phyloP scores from a whole-genome alignment of 805 yeast genomes.

The Nematodospora valgi region DNA sequence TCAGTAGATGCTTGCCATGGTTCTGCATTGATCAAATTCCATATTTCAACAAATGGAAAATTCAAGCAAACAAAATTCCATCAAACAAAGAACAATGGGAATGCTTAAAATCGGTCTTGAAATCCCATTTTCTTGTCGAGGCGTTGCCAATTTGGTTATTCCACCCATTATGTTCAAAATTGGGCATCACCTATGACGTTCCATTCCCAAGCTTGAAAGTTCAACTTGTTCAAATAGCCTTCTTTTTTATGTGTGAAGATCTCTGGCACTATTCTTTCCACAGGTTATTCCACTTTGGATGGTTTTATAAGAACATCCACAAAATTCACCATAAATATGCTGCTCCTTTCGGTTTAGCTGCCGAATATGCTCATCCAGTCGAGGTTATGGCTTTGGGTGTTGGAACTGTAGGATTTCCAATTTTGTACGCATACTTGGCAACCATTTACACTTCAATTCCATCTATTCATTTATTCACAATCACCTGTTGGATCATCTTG shows the following conservation, averaged over 20 bases:
- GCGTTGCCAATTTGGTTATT: slow-evolving; percentile 96
- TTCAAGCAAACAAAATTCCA: slow-evolving; percentile 84
- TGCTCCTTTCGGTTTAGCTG: slow-evolving; percentile 96
- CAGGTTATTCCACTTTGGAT: slow-evolving; percentile 83
- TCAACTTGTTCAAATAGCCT: slow-evolving; percentile 61
- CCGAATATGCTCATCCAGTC: slow-evolving; percentile 96
- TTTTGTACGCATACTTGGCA: slow-evolving; percentile 73
- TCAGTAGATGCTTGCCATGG: slow-evolving; percentile 94
- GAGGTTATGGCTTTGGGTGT: slow-evolving; percentile 89
- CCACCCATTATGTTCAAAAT: slow-evolving; percentile 83
- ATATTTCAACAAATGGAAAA: slow-evolving; percentile 79
- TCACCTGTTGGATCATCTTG: slow-evolving; percentile 80
- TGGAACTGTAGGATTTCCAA: slow-evolving; percentile 96
- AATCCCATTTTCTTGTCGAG: slow-evolving; percentile 88
- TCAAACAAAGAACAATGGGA: slow-evolving; percentile 85
- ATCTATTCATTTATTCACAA: slow-evolving; percentile 79
- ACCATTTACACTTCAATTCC: slow-evolving; percentile 39
- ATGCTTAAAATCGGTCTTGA: slow-evolving; percentile 79
- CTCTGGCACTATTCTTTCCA: slow-evolving; percentile 98
- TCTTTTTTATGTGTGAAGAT: slow-evolving; percentile 86
- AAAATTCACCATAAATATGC: slow-evolving; percentile 98
- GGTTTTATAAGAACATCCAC: slow-evolving; percentile 88
- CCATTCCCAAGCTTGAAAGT: slow-evolving; percentile 76
- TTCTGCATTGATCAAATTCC: slow-evolving; percentile 81
- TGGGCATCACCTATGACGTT: slow-evolving; percentile 74